Evolutionary conservation across 495 filamentous ascomycete species (phyloP).

Genomic region (Polyplosphaeria fusca): DNA sequence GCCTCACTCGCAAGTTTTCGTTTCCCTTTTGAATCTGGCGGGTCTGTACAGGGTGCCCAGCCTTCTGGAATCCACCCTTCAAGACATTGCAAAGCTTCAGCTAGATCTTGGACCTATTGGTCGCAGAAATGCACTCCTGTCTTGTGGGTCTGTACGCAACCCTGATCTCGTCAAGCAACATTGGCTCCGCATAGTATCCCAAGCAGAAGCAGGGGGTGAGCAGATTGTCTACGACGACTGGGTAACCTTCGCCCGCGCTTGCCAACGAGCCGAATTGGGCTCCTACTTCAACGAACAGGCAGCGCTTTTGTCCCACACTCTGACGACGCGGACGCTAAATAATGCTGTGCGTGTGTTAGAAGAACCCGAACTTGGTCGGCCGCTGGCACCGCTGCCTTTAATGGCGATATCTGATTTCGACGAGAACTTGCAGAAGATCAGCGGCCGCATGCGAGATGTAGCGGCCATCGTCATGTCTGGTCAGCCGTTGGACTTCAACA

Average conservation of each 20-base stretch:
- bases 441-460: constrained; percentile 12
- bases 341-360: background rate
- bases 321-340: background rate
- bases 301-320: background rate
- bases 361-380: background rate
- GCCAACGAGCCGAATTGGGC: background rate
- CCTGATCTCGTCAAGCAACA: constrained; percentile 1
- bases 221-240: constrained; percentile 6
- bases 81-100: constrained; percentile 4
- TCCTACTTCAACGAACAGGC: constrained; percentile 17
- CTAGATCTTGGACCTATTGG: constrained; percentile 7
- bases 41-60: background rate
- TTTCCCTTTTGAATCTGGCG: constrained; percentile 12
- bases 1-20: background rate
- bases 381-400: background rate
- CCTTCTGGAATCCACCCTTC: background rate
- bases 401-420: constrained; percentile 17
- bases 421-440: background rate
- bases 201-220: constrained; percentile 5
- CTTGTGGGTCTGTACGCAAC: constrained; percentile 4
- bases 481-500: constrained; percentile 18
- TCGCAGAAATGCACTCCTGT: constrained; percentile 4
- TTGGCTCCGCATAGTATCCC: constrained; percentile 8
- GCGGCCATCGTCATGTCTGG: constrained; percentile 22
- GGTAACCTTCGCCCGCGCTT: constrained; percentile 17